Conservation (phyloP, 2,329 filamentous ascomycete species). For the Neofusicoccum ribis region DNA sequence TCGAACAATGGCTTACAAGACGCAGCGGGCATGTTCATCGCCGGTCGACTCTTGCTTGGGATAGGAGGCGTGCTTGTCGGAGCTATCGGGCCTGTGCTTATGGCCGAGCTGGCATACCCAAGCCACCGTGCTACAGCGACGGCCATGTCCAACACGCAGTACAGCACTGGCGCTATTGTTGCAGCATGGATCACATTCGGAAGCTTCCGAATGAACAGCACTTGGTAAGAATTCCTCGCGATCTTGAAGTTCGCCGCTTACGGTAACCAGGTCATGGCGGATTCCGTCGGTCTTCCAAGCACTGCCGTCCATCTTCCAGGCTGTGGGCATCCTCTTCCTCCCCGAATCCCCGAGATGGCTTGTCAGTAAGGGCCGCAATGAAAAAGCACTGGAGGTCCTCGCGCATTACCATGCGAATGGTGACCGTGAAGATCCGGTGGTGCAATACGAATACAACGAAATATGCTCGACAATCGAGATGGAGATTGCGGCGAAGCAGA, state of each 20-base stretch:
- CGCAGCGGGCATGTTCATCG: conserved; percentile 15
- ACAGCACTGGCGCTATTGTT: conserved; percentile 39
- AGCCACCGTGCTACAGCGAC: conserved; percentile 14
- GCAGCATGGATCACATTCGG: conserved; percentile 51
- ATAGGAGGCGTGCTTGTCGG: conserved; percentile 9
- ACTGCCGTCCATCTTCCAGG: conserved; percentile 33
- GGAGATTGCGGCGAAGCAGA: conserved; percentile 44
- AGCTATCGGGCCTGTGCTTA: conserved; percentile 13
- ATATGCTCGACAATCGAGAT: conserved; percentile 64
- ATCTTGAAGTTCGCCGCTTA: neutral
- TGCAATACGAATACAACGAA: conserved; percentile 66
- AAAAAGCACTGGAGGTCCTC: conserved; percentile 63
- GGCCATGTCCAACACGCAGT: conserved; percentile 13
- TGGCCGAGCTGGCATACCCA: conserved; percentile 15
- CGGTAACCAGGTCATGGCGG: conserved; percentile 27
- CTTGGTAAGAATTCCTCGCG: conserved; percentile 30
- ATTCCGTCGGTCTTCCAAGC: conserved; percentile 43
- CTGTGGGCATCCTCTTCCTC: conserved; percentile 42
- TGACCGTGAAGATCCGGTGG: conserved; percentile 59
- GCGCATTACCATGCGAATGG: conserved; percentile 66
- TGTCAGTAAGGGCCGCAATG: conserved; percentile 62
- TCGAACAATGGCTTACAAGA: neutral
- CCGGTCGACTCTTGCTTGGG: neutral
- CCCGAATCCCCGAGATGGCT: conserved; percentile 69
- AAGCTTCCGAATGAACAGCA: conserved; percentile 41